Conservation (phyloP, 441 rosid species). For the Populus hybrid region DNA sequence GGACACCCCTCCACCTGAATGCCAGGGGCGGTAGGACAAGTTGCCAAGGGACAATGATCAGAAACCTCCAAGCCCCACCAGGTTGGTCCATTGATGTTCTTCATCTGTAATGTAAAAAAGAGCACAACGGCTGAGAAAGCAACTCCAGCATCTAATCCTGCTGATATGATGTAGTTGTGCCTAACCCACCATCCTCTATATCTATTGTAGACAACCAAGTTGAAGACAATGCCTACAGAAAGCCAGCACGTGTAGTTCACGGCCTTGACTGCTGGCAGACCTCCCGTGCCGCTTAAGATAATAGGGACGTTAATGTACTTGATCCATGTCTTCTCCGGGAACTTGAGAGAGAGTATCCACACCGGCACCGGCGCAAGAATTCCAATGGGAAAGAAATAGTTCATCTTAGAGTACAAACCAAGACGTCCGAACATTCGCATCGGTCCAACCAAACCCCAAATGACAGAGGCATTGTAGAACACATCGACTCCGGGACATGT, state of each 20-base stretch:
- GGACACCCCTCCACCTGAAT: conserved; percentile 37
- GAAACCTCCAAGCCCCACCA: conserved; percentile 46
- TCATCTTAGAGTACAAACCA: conserved; percentile 38
- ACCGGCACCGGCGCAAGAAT: conserved; percentile 35
- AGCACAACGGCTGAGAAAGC: conserved; percentile 40
- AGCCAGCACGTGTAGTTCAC: conserved; percentile 46
- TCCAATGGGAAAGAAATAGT: conserved; percentile 44
- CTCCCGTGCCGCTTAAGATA: conserved; percentile 28
- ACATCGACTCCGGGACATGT: conserved; percentile 47
- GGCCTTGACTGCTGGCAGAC: conserved; percentile 31
- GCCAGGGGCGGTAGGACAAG: conserved; percentile 47
- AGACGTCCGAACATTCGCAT: conserved; percentile 42
- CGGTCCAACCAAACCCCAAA: conserved; percentile 51
- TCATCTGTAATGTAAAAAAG: conserved; percentile 30
- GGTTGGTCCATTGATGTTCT: conserved; percentile 29
- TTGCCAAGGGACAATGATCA: conserved; percentile 45
- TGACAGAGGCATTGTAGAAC: conserved; percentile 52
- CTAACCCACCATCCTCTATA: conserved; percentile 50
- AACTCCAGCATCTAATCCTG: conserved; percentile 46
- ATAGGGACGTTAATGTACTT: conserved; percentile 36
- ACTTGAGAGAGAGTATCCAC: conserved; percentile 30
- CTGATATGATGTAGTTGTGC: conserved; percentile 40
- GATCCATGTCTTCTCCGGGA: conserved; percentile 36
- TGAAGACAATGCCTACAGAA: conserved; percentile 39
- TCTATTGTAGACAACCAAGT: conserved; percentile 33